Conservation (phyloP, 2,329 filamentous ascomycete species). For the Myriosclerotinia curreyana region DNA sequence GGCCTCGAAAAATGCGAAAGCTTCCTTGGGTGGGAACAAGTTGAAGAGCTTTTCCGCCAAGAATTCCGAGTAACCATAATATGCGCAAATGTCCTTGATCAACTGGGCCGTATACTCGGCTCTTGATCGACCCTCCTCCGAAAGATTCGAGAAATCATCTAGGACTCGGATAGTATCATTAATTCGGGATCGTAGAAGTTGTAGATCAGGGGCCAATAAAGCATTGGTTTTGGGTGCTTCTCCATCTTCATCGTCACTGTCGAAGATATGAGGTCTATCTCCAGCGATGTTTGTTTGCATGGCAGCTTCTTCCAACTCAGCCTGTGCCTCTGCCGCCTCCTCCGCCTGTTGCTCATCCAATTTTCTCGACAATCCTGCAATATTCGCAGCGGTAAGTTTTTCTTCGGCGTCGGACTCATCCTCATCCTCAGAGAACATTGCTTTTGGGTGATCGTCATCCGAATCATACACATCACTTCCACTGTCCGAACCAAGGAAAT, state of each 20-base stretch:
- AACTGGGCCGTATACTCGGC: slow-evolving; percentile 85
- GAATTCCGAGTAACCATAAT: slow-evolving; percentile 94
- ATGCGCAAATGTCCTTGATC: slow-evolving; percentile 87
- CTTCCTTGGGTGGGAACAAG: slow-evolving; percentile 88
- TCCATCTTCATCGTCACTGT: slow-evolving; percentile 60
- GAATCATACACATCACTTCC: slow-evolving; percentile 43
- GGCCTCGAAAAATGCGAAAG: slow-evolving; percentile 97
- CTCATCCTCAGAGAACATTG: slow-evolving; percentile 94
- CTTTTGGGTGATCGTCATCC: slow-evolving; percentile 57
- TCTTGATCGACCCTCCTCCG: slow-evolving; percentile 75
- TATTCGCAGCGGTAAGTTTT: slow-evolving; percentile 90
- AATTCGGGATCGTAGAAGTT: slow-evolving; percentile 82
- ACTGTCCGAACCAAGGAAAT: slow-evolving; percentile 51
- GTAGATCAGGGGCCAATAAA: slow-evolving; percentile 81
- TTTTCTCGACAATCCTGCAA: slow-evolving; percentile 83
- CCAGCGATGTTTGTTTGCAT: slow-evolving; percentile 91
- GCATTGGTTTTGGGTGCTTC: slow-evolving; percentile 57
- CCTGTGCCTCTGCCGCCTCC: slow-evolving; percentile 78
- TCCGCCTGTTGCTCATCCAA: slow-evolving; percentile 74
- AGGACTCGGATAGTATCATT: slow-evolving; percentile 91
- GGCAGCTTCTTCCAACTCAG: slow-evolving; percentile 79
- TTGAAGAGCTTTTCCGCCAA: slow-evolving; percentile 95
- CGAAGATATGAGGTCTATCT: slow-evolving; percentile 65
- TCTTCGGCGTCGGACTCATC: slow-evolving; percentile 86
- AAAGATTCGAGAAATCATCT: slow-evolving; percentile 79